Percentiles rank a stretch among this genome's conserved stretches.
Evolutionary conservation across 768 basidiomycete species (phyloP).

Genomic region (Rhodocollybia butyracea): DNA sequence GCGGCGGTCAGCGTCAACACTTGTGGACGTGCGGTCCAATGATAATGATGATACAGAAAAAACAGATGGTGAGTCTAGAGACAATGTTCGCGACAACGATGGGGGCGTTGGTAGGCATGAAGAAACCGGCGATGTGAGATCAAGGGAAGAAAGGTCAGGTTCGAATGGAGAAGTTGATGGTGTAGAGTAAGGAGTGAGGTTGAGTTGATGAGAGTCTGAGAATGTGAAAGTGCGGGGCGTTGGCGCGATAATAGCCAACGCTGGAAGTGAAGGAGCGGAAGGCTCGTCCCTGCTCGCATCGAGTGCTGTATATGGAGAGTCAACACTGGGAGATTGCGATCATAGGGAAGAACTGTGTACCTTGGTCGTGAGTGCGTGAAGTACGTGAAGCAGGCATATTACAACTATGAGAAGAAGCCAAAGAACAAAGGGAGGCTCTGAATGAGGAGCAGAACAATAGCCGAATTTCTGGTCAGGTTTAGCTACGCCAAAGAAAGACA

Average conservation of each 20-base stretch:
- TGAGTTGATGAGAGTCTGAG: constrained; percentile 55
- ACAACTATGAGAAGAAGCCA: neutral
- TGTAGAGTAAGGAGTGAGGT: constrained; percentile 65
- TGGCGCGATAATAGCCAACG: constrained; percentile 52
- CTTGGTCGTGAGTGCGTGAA: neutral
- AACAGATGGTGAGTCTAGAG: constrained; percentile 37
- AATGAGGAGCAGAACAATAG: neutral
- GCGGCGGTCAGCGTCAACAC: constrained; percentile 48
- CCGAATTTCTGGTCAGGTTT: neutral
- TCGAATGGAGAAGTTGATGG: constrained; percentile 69
- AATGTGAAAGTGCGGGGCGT: constrained; percentile 71
- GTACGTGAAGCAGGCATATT: neutral
- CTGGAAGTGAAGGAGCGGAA: neutral
- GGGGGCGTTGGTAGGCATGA: constrained; percentile 14
- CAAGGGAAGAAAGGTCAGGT: constrained; percentile 52
- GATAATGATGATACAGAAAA: constrained; percentile 34
- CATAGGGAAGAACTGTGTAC: too few species aligned
- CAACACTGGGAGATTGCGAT: too few species aligned
- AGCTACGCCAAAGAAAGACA: too few species aligned
- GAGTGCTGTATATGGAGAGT: too few species aligned
- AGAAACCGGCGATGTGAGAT: constrained; percentile 33
- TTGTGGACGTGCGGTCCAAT: constrained; percentile 50
- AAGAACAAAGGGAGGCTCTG: neutral
- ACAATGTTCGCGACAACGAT: constrained; percentile 35
- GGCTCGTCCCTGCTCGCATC: neutral